phyloP scores from a whole-genome alignment of 441 rosid genomes.

The Erodium trifolium region DNA sequence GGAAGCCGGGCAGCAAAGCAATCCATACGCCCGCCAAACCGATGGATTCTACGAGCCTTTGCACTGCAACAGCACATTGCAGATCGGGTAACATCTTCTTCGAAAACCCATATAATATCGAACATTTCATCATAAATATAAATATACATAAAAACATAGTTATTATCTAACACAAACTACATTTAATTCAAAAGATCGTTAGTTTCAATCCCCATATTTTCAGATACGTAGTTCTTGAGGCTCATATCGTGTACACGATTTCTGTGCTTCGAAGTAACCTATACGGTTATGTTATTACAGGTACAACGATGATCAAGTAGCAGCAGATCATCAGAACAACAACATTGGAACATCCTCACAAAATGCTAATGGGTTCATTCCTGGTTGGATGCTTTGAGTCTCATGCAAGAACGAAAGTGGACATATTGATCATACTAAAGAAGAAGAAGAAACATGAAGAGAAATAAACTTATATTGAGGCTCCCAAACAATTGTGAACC shows the following conservation, averaged over 20 bases:
- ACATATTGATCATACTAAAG: background rate
- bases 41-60: constrained; percentile 29
- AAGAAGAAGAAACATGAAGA: background rate
- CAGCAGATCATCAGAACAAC: constrained; percentile 23
- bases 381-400: constrained; percentile 59
- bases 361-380: constrained; percentile 38
- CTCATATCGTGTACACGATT: too few species aligned
- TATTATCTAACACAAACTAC: too few species aligned
- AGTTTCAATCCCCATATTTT: too few species aligned
- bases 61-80: constrained; percentile 29
- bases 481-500: background rate
- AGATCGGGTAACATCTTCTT: constrained; percentile 34
- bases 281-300: constrained; percentile 16
- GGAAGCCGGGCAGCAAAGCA: constrained; percentile 8
- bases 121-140: too few species aligned
- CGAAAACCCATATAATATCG: background rate
- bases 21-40: constrained; percentile 3
- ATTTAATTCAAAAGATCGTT: too few species aligned
- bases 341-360: constrained; percentile 36
- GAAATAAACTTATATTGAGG: background rate
- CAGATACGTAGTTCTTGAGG: too few species aligned
- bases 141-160: too few species aligned
- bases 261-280: too few species aligned
- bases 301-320: constrained; percentile 22
- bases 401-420: background rate